Conservation (phyloP, 169 alveolate species). For the Cryptosporidium parvum region DNA sequence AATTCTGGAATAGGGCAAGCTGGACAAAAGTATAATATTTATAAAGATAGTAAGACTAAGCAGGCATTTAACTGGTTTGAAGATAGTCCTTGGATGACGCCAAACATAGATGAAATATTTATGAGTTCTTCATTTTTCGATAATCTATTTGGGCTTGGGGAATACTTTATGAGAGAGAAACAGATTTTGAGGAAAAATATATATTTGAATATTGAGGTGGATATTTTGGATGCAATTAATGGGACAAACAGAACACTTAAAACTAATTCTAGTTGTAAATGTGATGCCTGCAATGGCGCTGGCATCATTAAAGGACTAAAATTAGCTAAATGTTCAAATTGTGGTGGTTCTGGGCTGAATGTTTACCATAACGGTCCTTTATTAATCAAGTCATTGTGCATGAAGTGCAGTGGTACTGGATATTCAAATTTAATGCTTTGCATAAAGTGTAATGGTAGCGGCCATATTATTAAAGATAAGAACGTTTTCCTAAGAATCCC, state of each 20-base stretch:
- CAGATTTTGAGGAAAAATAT: slow-evolving; percentile 82
- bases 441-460: slow-evolving; percentile 87
- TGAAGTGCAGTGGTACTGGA: slow-evolving; percentile 77
- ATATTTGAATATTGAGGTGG: slow-evolving; percentile 83
- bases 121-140: slow-evolving; percentile 43
- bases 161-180: slow-evolving; percentile 40
- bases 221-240: slow-evolving; percentile 89
- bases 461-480: slow-evolving; percentile 85
- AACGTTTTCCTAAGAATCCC: slow-evolving; percentile 81
- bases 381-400: slow-evolving; percentile 28
- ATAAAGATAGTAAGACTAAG: slow-evolving; percentile 76
- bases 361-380: slow-evolving; percentile 1
- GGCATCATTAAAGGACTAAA: slow-evolving; percentile 85
- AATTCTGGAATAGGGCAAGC: slow-evolving; percentile 90
- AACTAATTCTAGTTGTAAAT: slow-evolving; percentile 77
- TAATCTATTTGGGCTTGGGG: background rate
- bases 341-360: slow-evolving; percentile 85
- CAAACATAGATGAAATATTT: slow-evolving; percentile 89
- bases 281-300: slow-evolving; percentile 85
- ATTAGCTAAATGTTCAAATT: slow-evolving; percentile 83
- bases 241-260: slow-evolving; percentile 83
- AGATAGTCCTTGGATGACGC: slow-evolving; percentile 86
- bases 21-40: slow-evolving; percentile 76
- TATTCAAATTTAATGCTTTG: slow-evolving; percentile 86
- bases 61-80: slow-evolving; percentile 23